Evolutionary conservation across 108 stramenopile species (phyloP).

Genomic region (Stephanodiscus minutulus): DNA sequence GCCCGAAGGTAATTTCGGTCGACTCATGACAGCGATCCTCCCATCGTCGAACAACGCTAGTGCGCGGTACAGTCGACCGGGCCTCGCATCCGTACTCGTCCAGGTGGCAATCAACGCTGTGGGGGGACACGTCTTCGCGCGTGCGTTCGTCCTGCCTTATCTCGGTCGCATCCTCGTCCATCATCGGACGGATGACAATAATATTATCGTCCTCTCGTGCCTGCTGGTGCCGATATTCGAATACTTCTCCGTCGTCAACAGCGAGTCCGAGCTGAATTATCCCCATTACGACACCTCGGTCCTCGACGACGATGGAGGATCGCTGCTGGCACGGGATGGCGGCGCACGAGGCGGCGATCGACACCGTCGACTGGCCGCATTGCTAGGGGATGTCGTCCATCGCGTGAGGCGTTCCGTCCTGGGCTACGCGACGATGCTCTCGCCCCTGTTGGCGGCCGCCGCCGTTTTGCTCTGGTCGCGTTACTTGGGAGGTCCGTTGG

Average conservation of each 20-base stretch:
- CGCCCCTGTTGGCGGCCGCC: constrained; percentile 3
- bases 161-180: constrained; percentile 11
- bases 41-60: constrained; percentile 7
- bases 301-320: background rate
- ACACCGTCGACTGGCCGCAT: background rate
- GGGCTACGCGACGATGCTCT: constrained; percentile 13
- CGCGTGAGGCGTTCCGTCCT: constrained; percentile 13
- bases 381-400: constrained; percentile 2
- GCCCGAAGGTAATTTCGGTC: too few species aligned
- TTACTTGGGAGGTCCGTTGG: constrained; percentile 1
- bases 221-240: constrained; percentile 33
- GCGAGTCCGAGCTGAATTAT: constrained; percentile 30
- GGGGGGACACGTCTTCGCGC: constrained; percentile 23
- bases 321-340: background rate
- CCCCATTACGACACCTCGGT: constrained; percentile 9
- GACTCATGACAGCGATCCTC: too few species aligned
- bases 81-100: constrained; percentile 23
- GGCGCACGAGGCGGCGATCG: too few species aligned
- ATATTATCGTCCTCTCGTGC: constrained; percentile 20
- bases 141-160: constrained; percentile 19
- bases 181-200: background rate
- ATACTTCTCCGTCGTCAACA: constrained; percentile 14
- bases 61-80: constrained; percentile 35
- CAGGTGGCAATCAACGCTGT: constrained; percentile 15
- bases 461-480: constrained; percentile 13